Conservation (phyloP, 257 asterid genomes). For the Sherardia arvensis region DNA sequence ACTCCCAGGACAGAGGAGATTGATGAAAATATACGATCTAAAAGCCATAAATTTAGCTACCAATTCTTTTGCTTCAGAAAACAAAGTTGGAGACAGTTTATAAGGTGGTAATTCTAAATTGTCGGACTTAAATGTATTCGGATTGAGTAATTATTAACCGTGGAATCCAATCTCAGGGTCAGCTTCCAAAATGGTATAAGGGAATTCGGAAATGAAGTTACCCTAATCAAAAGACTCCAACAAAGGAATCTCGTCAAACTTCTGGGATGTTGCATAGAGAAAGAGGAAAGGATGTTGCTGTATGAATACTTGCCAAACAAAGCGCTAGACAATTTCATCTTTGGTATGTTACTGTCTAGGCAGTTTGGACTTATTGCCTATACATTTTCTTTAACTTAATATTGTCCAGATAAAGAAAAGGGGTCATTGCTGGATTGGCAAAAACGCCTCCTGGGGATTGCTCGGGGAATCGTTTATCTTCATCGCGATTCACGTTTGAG, state of each 20-base stretch:
- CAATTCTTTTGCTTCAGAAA: slow-evolving; percentile 9
- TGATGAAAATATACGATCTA: slow-evolving; percentile 14
- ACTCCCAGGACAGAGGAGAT: slow-evolving; percentile 9
- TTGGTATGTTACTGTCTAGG: slow-evolving; percentile 15
- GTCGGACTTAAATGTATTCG: neutral
- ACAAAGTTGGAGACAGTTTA: slow-evolving; percentile 25
- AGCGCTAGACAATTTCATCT: slow-evolving; percentile 25
- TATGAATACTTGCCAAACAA: slow-evolving; percentile 29
- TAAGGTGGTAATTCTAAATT: slow-evolving; percentile 14
- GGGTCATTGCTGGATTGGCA: slow-evolving; percentile 20
- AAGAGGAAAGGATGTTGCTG: slow-evolving; percentile 23
- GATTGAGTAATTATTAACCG: neutral
- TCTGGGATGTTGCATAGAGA: slow-evolving; percentile 21
- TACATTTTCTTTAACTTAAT: neutral
- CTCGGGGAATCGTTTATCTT: slow-evolving; percentile 29
- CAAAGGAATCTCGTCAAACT: slow-evolving; percentile 29
- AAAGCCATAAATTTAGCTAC: slow-evolving; percentile 16
- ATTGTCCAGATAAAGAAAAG: slow-evolving; percentile 11
- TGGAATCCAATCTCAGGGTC: slow-evolving; percentile 14
- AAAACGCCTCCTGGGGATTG: slow-evolving; percentile 22
- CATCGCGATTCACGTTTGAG: slow-evolving; percentile 27
- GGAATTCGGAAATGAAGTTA: slow-evolving; percentile 30
- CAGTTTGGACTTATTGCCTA: neutral
- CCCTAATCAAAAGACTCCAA: slow-evolving; percentile 23
- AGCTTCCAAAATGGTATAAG: slow-evolving; percentile 17